Evolutionary conservation across 192 early-diverging fungal species (phyloP).

Genomic region (Entomortierella lignicola): DNA sequence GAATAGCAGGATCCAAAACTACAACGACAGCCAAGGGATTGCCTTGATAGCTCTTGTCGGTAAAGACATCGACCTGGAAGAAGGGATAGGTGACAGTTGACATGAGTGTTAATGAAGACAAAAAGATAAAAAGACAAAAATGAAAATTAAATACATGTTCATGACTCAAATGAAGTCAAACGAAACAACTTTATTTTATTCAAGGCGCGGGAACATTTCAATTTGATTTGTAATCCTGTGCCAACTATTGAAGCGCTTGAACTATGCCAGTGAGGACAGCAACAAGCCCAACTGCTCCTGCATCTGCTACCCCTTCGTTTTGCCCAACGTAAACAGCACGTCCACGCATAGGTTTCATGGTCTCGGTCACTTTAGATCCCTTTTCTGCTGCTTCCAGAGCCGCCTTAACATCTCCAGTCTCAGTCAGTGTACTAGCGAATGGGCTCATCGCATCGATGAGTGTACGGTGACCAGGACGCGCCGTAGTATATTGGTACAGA

Average conservation of each 20-base stretch:
- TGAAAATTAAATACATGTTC: neutral
- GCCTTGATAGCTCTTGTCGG: slow-evolving; percentile 25
- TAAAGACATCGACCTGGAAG: slow-evolving; percentile 36
- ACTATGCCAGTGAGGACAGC: slow-evolving; percentile 64
- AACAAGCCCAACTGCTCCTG: slow-evolving; percentile 72
- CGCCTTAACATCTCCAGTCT: slow-evolving; percentile 53
- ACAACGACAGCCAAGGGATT: slow-evolving; percentile 34
- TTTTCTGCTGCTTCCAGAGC: slow-evolving; percentile 64
- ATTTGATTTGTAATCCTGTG: neutral
- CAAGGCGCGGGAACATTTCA: neutral
- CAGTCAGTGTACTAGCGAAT: slow-evolving; percentile 64
- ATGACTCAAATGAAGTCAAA: too few relatives aligned
- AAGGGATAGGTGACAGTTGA: slow-evolving; percentile 18
- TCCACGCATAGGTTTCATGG: slow-evolving; percentile 71
- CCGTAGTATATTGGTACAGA: slow-evolving; percentile 73
- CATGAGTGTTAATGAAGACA: neutral
- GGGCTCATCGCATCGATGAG: slow-evolving; percentile 78
- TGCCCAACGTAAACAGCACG: slow-evolving; percentile 72
- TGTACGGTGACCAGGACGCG: slow-evolving; percentile 78
- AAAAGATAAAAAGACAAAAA: neutral
- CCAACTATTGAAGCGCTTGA: neutral
- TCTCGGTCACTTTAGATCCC: slow-evolving; percentile 66
- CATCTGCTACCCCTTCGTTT: slow-evolving; percentile 61
- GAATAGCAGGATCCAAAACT: slow-evolving; percentile 18
- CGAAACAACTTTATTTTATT: too few relatives aligned